A percentile compares a stretch with the other conserved stretches of the same genome.
Conservation (phyloP, 164 flowering plant species). For the Tetrastigma voinierianum region DNA sequence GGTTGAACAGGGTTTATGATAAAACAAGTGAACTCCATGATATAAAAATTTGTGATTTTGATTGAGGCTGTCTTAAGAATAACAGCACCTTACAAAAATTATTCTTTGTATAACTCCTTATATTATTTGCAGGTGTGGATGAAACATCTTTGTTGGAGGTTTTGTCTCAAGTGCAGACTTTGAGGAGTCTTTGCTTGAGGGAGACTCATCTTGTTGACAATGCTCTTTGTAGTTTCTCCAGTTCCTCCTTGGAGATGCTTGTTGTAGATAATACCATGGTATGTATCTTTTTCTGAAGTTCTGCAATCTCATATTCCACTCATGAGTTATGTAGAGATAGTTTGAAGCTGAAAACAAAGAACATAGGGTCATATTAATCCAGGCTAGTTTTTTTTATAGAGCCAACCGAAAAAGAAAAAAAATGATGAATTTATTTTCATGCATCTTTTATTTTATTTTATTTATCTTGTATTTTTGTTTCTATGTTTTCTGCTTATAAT, state of each 20-base stretch:
- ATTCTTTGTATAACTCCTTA: neutral
- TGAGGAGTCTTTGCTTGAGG: constrained; percentile 65
- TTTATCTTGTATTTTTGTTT: neutral
- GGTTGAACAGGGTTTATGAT: no score
- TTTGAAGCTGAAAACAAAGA: neutral
- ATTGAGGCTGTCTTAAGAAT: no score
- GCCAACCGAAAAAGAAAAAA: neutral
- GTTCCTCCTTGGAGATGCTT: constrained; percentile 64
- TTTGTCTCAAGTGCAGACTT: constrained; percentile 32
- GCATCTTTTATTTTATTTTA: neutral
- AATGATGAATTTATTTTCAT: neutral
- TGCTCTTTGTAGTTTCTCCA: constrained; percentile 43
- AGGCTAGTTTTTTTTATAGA: neutral
- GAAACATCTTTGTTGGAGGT: constrained; percentile 46
- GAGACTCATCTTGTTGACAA: constrained; percentile 44
- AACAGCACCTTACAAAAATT: no score
- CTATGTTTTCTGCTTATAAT: neutral
- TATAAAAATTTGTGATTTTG: no score
- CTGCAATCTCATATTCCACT: neutral
- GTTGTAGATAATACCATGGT: constrained; percentile 80
- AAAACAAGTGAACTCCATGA: no score
- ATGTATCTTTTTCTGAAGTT: constrained; percentile 4
- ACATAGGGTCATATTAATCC: neutral
- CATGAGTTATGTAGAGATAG: neutral
- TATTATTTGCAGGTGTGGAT: constrained; percentile 41